These are phyloP conservation scores for Laburnicola sp. DNA, from an alignment of 2,329 filamentous ascomycete species.

Conservation along the genomic window DNA sequence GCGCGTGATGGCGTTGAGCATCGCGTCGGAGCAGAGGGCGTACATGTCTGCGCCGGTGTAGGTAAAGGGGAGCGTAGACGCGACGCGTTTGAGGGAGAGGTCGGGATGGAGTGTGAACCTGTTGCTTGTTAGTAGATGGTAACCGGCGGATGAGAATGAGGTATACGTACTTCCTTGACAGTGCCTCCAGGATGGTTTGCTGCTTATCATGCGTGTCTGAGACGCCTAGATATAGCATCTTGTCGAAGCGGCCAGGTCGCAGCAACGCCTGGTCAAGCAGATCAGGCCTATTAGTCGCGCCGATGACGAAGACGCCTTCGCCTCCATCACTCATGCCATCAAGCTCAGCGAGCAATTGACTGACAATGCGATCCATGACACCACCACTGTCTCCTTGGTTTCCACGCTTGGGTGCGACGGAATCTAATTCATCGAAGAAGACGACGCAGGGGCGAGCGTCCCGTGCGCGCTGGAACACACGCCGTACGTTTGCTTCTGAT, in stretches of 20 bases:
- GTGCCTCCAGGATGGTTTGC: slow-evolving; percentile 86
- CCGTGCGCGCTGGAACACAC: slow-evolving; percentile 83
- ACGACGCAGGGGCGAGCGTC: slow-evolving; percentile 87
- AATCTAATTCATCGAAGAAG: slow-evolving; percentile 92
- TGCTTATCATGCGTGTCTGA: slow-evolving; percentile 98
- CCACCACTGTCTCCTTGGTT: slow-evolving; percentile 97
- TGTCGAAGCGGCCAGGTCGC: slow-evolving; percentile 90
- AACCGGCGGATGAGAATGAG: neutral
- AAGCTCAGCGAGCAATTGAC: slow-evolving; percentile 88
- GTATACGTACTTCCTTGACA: slow-evolving; percentile 83
- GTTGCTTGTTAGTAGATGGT: slow-evolving; percentile 5
- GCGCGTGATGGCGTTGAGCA: slow-evolving; percentile 97
- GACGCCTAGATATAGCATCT: slow-evolving; percentile 96
- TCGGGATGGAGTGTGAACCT: slow-evolving; percentile 84
- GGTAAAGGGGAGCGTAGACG: slow-evolving; percentile 81
- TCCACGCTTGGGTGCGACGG: slow-evolving; percentile 91
- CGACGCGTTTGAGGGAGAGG: slow-evolving; percentile 74
- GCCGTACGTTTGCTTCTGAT: slow-evolving; percentile 86
- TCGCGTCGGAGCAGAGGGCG: slow-evolving; percentile 93
- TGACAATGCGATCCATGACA: slow-evolving; percentile 97
- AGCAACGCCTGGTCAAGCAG: slow-evolving; percentile 87
- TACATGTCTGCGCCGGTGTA: slow-evolving; percentile 98
- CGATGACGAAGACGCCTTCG: slow-evolving; percentile 88
- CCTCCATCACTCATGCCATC: slow-evolving; percentile 97
- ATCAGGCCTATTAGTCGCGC: slow-evolving; percentile 93